Evolutionary conservation across 345 rosid genomes (phyloP).

Genomic region (Stellera chamaejasme): DNA sequence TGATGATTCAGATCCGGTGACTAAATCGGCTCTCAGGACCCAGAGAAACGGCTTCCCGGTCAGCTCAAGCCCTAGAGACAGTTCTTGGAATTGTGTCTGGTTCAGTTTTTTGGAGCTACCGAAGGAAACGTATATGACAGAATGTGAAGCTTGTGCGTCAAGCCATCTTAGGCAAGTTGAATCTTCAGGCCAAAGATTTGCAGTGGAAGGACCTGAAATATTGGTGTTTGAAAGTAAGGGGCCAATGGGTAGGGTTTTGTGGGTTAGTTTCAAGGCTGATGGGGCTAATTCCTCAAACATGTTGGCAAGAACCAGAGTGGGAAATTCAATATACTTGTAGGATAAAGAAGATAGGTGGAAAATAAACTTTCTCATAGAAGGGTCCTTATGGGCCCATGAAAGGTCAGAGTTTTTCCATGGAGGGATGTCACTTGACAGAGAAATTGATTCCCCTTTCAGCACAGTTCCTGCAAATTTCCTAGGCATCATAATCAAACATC

Average conservation of each 20-base stretch:
- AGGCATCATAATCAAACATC: too few species aligned
- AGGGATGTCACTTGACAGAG: too few species aligned
- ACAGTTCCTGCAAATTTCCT: too few species aligned
- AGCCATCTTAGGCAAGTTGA: slow-evolving; percentile 27
- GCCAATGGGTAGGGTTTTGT: slow-evolving; percentile 21
- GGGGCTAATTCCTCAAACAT: neutral
- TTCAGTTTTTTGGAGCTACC: slow-evolving; percentile 18
- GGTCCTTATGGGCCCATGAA: too few species aligned
- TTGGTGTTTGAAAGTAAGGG: slow-evolving; percentile 12
- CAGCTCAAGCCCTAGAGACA: slow-evolving; percentile 17
- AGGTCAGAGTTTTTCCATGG: too few species aligned
- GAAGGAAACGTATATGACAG: slow-evolving; percentile 41
- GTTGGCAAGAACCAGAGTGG: slow-evolving; percentile 5
- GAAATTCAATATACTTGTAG: too few species aligned
- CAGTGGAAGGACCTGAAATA: neutral
- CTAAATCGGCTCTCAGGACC: slow-evolving; percentile 7
- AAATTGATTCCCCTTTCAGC: too few species aligned
- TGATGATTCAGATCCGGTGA: slow-evolving; percentile 9
- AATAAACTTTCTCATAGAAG: too few species aligned
- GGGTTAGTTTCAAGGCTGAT: slow-evolving; percentile 7
- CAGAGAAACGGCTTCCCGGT: slow-evolving; percentile 11
- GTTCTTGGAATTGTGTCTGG: slow-evolving; percentile 24
- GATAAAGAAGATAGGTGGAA: too few species aligned
- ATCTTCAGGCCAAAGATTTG: slow-evolving; percentile 26
- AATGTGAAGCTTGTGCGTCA: slow-evolving; percentile 19